These are phyloP conservation scores for Filobasidium floriforme DNA, from an alignment of 768 basidiomycete species.

Conservation along the genomic window DNA sequence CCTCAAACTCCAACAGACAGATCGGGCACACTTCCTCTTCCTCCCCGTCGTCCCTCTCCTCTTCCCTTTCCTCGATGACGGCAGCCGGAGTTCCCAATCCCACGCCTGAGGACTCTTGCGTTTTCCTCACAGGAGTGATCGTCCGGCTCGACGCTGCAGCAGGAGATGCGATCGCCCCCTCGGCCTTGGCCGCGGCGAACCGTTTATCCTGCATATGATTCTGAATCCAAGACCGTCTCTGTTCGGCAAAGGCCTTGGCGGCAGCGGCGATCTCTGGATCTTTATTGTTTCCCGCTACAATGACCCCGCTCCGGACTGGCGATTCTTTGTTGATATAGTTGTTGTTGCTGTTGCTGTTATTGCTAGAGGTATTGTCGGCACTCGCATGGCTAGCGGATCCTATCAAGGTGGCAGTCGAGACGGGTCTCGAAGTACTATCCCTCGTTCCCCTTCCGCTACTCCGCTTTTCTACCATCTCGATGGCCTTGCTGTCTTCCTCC, in stretches of 20 bases:
- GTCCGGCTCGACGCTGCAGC: neutral
- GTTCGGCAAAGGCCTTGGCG: slow-evolving; percentile 19
- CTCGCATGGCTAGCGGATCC: neutral
- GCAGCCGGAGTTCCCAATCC: neutral
- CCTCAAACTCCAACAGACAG: slow-evolving; percentile 87
- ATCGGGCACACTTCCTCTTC: slow-evolving; percentile 87
- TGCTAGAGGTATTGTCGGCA: neutral
- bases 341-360: neutral
- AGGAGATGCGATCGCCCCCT: neutral
- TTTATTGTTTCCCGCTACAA: neutral
- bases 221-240: neutral
- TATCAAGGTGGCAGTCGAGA: neutral
- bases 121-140: neutral
- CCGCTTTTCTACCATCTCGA: slow-evolving; percentile 8
- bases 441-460: neutral
- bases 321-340: no score
- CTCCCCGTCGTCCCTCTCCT: slow-evolving; percentile 50
- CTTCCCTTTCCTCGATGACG: neutral
- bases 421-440: neutral
- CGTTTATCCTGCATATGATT: slow-evolving; percentile 1
- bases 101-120: no score
- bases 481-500: neutral
- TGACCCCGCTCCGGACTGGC: neutral
- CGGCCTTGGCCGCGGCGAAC: neutral
- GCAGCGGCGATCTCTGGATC: slow-evolving; percentile 23